Conservation (phyloP, 768 basidiomycete species). For the Collybiopsis confluens region DNA sequence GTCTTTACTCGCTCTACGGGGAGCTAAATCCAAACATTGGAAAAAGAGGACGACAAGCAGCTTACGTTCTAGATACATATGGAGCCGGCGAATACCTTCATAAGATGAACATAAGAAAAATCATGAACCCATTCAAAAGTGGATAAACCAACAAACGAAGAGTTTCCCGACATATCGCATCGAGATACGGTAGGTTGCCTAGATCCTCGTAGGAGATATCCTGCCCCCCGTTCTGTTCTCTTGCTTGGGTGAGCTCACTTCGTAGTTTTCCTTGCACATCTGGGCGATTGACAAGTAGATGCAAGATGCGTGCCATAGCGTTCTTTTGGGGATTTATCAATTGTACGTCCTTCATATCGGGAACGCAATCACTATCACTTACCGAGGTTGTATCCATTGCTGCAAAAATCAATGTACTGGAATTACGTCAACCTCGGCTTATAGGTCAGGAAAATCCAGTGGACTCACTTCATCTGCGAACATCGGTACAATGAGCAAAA, state of each 20-base stretch:
- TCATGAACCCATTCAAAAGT: background rate
- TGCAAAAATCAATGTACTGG: conserved; percentile 32
- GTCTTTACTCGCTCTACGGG: conserved; percentile 25
- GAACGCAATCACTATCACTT: too few species aligned
- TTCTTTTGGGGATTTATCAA: conserved; percentile 5
- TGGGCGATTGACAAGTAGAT: conserved; percentile 27
- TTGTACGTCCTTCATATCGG: too few species aligned
- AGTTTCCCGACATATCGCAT: conserved; percentile 37
- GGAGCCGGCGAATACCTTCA: conserved; percentile 24
- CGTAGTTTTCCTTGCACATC: conserved; percentile 35
- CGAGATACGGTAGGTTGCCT: conserved; percentile 30
- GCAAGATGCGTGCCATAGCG: conserved; percentile 29
- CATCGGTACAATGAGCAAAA: background rate
- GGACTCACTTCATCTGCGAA: conserved; percentile 5
- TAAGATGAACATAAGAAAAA: background rate
- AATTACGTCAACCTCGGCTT: background rate
- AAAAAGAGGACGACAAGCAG: background rate
- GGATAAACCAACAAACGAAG: conserved; percentile 27
- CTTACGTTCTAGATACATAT: conserved; percentile 19
- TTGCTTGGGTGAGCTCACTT: conserved; percentile 27
- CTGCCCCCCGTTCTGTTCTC: conserved; percentile 13
- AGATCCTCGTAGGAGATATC: conserved; percentile 34
- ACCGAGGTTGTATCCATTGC: conserved; percentile 39
- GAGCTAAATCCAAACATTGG: background rate
- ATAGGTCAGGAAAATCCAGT: too few species aligned